Evolutionary conservation across 2,329 filamentous ascomycete species (phyloP), one percentile per base, ranked within the genome.

Genomic region (Cryphonectria nitschkei): DNA sequence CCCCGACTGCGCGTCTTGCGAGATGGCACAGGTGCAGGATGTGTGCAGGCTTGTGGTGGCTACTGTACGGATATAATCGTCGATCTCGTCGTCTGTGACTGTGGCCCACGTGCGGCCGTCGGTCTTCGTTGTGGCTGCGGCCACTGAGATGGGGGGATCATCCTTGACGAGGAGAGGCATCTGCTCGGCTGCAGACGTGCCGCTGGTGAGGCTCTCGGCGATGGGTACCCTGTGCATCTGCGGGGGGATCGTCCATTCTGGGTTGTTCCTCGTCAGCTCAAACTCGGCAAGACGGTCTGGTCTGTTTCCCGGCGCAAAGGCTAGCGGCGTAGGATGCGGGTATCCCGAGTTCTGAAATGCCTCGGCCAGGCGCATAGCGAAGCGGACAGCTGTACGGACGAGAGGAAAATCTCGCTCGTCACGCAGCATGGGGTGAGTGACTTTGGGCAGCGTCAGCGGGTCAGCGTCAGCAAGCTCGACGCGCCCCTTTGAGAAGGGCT

Each of bases 11-110:
- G 46, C 61, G 26, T 65, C 65, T 0, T 39, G 43, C 16, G 79
- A 79, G 72, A 81, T 80, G 11, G 81, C 81, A 73, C 84, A 80
- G 75, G 85, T 83, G 14, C 82, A 80, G 34, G 79, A 76, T 19
- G 82, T 81, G 56, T 84, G 83, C 19, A 80, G 76, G 39, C 74
- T 74, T 7, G 75, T 75, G 16, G 73, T 65, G 43, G 70, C 72
- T 4, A 75, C 72, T 7, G 69, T 72, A 43, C 72, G 66, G 8
- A 72, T 68, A 26, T 76, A 81, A 7, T 71, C 74, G 26, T 80
- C 79, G 29, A 80, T 77, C 65, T 80, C 75, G 1, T 71, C 73
- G 29, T 81, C 78, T 1, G 75, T 74, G 6, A 77, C 74, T 5
- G 75, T 76, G 22, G 72, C 67, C 77, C 77, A 80, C 1, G 61